Evolutionary conservation across 768 basidiomycete species (phyloP).

Genomic region (Tricholoma hemisulphureum): DNA sequence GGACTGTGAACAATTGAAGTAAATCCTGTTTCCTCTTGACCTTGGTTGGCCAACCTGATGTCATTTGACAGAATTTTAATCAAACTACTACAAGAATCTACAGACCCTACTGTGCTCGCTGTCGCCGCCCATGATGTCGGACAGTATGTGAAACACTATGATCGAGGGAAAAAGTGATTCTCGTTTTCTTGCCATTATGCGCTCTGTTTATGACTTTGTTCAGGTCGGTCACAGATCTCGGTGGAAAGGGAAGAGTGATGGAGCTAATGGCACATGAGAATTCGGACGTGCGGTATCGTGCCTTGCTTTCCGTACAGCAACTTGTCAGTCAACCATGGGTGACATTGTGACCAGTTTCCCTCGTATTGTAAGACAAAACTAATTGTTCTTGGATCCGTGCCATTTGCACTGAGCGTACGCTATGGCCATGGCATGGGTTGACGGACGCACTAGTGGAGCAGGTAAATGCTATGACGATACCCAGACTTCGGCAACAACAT

Average conservation of each 20-base stretch:
- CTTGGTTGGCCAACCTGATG: neutral
- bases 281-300: conserved; percentile 89
- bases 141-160: conserved; percentile 89
- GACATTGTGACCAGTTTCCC: conserved; percentile 33
- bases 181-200: neutral
- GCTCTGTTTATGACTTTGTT: conserved; percentile 2
- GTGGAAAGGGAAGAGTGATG: conserved; percentile 86
- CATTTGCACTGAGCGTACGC: too few species aligned
- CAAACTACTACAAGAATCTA: conserved; percentile 63
- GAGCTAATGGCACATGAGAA: conserved; percentile 89
- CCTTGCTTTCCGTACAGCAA: conserved; percentile 85
- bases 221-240: conserved; percentile 74
- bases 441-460: neutral
- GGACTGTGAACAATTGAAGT: conserved; percentile 85
- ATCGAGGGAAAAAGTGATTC: conserved; percentile 86
- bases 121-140: conserved; percentile 94
- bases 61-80: conserved; percentile 64
- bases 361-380: neutral
- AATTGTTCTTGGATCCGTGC: neutral
- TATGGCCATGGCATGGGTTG: neutral
- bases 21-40: conserved; percentile 12
- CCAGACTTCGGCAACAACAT: conserved; percentile 71
- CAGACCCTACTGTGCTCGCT: conserved; percentile 77
- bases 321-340: conserved; percentile 91
- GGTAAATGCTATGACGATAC: conserved; percentile 33